Evolutionary conservation across 768 basidiomycete species (phyloP), one percentile per base, ranked within the genome.

Genomic region (Podaxis rugospora): DNA sequence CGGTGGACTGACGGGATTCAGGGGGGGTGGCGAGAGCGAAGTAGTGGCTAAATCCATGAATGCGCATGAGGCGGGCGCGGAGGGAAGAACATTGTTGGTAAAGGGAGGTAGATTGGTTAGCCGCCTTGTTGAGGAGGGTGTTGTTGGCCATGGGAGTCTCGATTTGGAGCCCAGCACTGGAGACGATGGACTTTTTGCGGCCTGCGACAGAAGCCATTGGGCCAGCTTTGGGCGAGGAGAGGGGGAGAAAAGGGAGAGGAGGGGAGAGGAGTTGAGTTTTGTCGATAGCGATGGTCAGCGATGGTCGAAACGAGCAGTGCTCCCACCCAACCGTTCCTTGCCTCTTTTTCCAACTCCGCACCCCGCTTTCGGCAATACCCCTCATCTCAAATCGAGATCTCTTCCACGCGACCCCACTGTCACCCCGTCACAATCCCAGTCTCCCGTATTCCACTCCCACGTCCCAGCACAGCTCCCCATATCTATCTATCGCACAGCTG

Each of bases 81-180:
- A 95, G 81, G 62, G 86, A 78, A 4, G 90, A 89, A 75, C 92
- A 93, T 84, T 93, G 90, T 75, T 94, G 93, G 78, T 93, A 95
- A 74, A 95, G 89, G 40, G 92, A 93, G 27, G 91, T 89, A 11
- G 88, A 89, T 68, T 88, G 83, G 55, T 90, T 88, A n/a, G 93
- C 91, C 52, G 90, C 81, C 75, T 93, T 92, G 78, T 94, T 94
- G 80, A 94, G 92, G 63, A 92, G 88, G 53, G 88, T 92, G 79
- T 90, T 92, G 70, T 86, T 85, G 67, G 85, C 84, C 67, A 87
- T 80, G 46, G 89, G 89, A 14, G 83, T 83, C 73, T 92, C 91
- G 72, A 90, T 88, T 50, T 84, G 78, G 61, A 89, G 78, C 68
- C 79, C 83, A 55, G 82, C 75, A 67, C 77, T 83, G 62, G 88